Evolutionary conservation across 2,329 filamentous ascomycete species (phyloP), one percentile per base, ranked within the genome.

Genomic region (Ascocoryne sarcoides): DNA sequence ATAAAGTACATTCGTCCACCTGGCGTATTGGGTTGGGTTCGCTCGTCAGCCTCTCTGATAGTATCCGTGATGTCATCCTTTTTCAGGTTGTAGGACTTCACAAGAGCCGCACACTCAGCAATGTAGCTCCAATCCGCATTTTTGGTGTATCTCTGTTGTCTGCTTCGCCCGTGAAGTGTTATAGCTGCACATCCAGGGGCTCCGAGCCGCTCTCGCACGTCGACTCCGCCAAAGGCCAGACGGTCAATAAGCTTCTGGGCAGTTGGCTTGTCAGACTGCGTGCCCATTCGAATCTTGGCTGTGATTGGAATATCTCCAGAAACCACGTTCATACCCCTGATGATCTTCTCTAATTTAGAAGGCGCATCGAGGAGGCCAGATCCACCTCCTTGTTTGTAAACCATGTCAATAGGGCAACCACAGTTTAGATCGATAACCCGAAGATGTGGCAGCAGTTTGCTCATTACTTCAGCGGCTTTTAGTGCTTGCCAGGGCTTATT

Each of bases 81-180:
- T 59, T 84, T 73, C 43, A 76, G 67, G 58, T 89, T 88, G 56
- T 95, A 80, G 4, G 75, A 71, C 62, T 86, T 82, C 64, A 98
- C 82, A 42, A 96, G 72, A 4, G 82, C 79, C 2, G 90, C 82
- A 55, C 87, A 94, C 58, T 95, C 84, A 39, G 84, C 79, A 51
- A 98, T 96, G 63, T 96, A 98, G 32, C 71, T 68, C 92, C 92
- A 98, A 62, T 98, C 86, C n/a, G 92, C 92, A 50, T 73, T 79
- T 56, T 80, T 83, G 3, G 87, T 92, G 66, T 98, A 98, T 44
- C 92, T 79, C 66, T 96, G 90, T 66, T 96, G 89, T 59, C 90
- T 79, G 56, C 84, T 93, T 44, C 92, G 79, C 38, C 92, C 92
- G 61, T 98, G 92, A 1, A 98, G 75, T 1, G 92, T 96, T 52